These are phyloP conservation scores for Paramecium primaurelia DNA, from an alignment of 73 alveolate genomes.

Conservation along the genomic window DNA sequence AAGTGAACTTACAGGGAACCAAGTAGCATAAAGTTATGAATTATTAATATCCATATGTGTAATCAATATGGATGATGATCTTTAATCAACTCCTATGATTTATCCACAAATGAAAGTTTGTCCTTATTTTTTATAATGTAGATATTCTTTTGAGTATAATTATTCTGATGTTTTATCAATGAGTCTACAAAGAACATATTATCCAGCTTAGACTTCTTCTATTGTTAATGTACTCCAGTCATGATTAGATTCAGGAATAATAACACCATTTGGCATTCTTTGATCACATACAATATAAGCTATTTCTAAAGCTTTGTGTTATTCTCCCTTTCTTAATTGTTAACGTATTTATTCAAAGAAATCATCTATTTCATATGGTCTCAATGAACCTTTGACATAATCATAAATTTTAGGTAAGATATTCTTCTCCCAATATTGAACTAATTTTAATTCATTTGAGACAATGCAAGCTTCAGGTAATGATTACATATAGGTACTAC, in stretches of 20 bases:
- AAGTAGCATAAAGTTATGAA: neutral
- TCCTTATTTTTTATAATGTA: conserved; percentile 40
- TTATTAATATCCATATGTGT: conserved; percentile 36
- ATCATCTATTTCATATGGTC: conserved; percentile 82
- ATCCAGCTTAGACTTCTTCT: conserved; percentile 81
- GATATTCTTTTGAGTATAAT: neutral
- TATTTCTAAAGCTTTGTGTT: conserved; percentile 71
- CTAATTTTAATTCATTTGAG: conserved; percentile 71
- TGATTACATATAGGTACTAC: conserved; percentile 36
- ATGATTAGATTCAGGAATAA: conserved; percentile 81
- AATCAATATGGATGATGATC: conserved; percentile 52
- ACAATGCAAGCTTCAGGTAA: conserved; percentile 66
- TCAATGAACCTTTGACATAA: conserved; percentile 76
- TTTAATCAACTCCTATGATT: conserved; percentile 61
- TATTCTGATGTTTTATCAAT: conserved; percentile 51
- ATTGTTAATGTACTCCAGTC: conserved; percentile 85
- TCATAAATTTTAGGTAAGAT: conserved; percentile 83
- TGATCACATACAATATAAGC: conserved; percentile 84
- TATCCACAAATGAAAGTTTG: conserved; percentile 39
- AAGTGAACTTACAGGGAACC: conserved; percentile 27
- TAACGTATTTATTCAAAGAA: conserved; percentile 81
- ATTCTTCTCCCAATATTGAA: conserved; percentile 88
- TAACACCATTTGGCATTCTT: conserved; percentile 86
- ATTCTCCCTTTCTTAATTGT: conserved; percentile 77
- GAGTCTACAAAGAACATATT: conserved; percentile 74